phyloP scores from a whole-genome alignment of 2,329 filamentous ascomycete genomes.

The Dactylonectria estremocensis region DNA sequence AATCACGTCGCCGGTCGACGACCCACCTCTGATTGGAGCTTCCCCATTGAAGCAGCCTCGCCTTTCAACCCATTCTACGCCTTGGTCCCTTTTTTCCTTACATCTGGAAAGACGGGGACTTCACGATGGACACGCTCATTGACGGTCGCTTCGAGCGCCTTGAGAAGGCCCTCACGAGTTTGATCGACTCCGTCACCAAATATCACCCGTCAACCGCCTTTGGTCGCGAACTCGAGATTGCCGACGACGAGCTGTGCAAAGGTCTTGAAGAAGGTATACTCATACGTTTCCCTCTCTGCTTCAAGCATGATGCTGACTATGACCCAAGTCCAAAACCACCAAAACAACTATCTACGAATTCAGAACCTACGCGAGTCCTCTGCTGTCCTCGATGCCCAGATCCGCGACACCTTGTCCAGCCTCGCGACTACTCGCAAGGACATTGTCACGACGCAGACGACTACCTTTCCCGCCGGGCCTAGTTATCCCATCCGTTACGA shows the following conservation, averaged over 20 bases:
- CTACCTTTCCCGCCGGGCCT: constrained; percentile 66
- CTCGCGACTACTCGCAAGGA: constrained; percentile 82
- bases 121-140: constrained; percentile 73
- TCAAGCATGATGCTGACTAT: constrained; percentile 19
- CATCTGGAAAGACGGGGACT: not conserved
- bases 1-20: not conserved
- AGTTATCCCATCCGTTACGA: constrained; percentile 76
- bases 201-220: constrained; percentile 82
- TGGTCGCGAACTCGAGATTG: constrained; percentile 78
- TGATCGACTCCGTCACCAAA: constrained; percentile 86
- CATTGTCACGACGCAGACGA: constrained; percentile 75
- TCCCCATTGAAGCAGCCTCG: constrained; percentile 35
- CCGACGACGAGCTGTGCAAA: constrained; percentile 77
- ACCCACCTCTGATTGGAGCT: constrained; percentile 45
- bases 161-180: constrained; percentile 75
- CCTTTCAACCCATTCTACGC: not conserved
- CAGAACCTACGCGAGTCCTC: constrained; percentile 77
- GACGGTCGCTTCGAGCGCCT: constrained; percentile 76
- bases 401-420: constrained; percentile 78
- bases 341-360: constrained; percentile 80
- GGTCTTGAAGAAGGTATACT: constrained; percentile 76
- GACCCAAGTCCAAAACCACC: constrained; percentile 77
- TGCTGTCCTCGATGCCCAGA: constrained; percentile 77
- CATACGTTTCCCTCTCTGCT: not conserved
- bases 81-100: not conserved